Base-by-base conservation (phyloP, 2,329 filamentous ascomycete genomes). In the Juglanconis sp. region DNA sequence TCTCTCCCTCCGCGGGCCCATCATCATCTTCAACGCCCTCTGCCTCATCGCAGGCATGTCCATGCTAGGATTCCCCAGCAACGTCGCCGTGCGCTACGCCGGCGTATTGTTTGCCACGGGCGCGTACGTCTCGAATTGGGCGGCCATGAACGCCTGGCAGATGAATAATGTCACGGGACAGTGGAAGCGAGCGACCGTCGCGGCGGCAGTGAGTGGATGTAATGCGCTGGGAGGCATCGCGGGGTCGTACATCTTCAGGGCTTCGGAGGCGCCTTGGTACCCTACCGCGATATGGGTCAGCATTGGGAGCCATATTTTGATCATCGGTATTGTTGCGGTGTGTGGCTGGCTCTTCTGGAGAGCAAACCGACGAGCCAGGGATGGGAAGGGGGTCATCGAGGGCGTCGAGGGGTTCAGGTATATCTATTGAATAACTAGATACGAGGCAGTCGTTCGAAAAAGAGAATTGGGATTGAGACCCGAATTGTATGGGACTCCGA, bases 91-190 rank as follows among this genome's bases (percentile, higher is more conserved):
- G 3, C 81, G 87, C 52, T 89, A 89, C 64, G 74, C 87, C 35
- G 87, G 87, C 8, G 85, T 84, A 0, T 88, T 82, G 69, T 77
- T 90, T 2, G 85, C 86, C 0, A 89, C 87, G 0, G 87, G 87
- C 0, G 86, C 87, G 1, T 89, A 89, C 64, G 80, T 89, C 4
- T 84, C 82, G 4, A 90, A 90, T 64, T 89, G 87, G 86, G 86
- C 87, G 0, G 87, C 85, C 0, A 73, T 89, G 63, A 86, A 83
- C 56, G 80, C 84, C 0, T 87, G 86, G 64, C 81, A 85, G 67
- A 80, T 82, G 15, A 88, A 87, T 69, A 89, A 87, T 64, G 78
- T 87, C n/a, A 62, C 62, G 8, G 62, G 62, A 1, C 62, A 63
- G 48, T 63, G 62, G 62, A 63, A 63, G 49, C 62, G 62, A 3